These are phyloP conservation scores for Begonia peltatifolia DNA, from an alignment of 306 rosid genomes.

Conservation along the genomic window DNA sequence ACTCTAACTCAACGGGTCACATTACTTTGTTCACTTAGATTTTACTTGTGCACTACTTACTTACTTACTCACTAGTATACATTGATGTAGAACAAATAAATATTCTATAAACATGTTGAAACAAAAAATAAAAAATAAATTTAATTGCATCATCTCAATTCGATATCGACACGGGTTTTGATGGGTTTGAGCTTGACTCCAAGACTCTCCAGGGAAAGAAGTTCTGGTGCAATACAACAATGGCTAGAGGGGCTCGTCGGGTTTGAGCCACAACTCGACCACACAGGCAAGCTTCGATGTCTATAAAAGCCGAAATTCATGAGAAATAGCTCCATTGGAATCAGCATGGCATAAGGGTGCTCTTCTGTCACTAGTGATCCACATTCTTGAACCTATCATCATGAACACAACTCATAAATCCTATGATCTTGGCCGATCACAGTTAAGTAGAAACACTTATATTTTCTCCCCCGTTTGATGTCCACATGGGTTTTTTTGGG, in stretches of 20 bases:
- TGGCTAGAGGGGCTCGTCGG: conserved; percentile 40
- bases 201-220: conserved; percentile 47
- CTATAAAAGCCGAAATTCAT: conserved; percentile 60
- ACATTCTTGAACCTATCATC: conserved; percentile 58
- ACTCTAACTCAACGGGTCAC: too few species aligned
- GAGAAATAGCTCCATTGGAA: conserved; percentile 58
- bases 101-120: too few species aligned
- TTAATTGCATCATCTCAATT: background rate
- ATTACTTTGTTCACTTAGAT: too few species aligned
- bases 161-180: conserved; percentile 44
- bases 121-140: background rate
- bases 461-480: too few species aligned
- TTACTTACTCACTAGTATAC: too few species aligned
- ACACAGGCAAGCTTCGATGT: conserved; percentile 27
- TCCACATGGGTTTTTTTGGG: too few species aligned
- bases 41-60: too few species aligned
- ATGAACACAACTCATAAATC: background rate
- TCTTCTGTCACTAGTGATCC: conserved; percentile 87
- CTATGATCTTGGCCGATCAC: too few species aligned
- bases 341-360: conserved; percentile 63
- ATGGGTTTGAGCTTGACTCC: conserved; percentile 84
- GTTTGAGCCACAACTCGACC: conserved; percentile 46
- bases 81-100: too few species aligned
- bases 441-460: too few species aligned
- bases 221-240: conserved; percentile 60